Base-by-base conservation (phyloP, 2,329 filamentous ascomycete genomes). In the Claviceps sp. region DNA sequence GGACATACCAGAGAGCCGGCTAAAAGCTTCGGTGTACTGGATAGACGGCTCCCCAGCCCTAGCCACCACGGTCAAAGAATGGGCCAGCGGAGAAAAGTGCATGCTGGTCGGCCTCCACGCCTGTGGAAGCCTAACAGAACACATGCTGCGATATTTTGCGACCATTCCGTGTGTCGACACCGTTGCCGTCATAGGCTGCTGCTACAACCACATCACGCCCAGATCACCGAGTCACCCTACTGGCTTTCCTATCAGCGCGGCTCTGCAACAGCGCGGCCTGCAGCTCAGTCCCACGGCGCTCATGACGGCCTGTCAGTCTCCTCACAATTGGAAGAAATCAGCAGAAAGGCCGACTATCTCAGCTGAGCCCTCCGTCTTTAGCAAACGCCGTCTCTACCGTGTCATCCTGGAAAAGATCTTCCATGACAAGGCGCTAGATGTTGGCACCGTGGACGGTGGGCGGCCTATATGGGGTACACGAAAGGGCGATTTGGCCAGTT, bases 191-290 rank as follows among this genome's bases (percentile, higher is more conserved):
- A 55, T 66, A 4, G 64, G 64, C 1, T 66, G 64, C 51, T 66
- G 64, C 55, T 66, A 66, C 43, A 66, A 66, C 51, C 64, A 66
- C 51, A 63, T 66, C 20, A 49, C 59, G 2, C 59, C 61, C 5
- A 56, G 53, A 7, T 65, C 73, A 1, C 61, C 65, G 5, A 52
- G 63, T 40, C 68, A 69, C 16, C 68, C 70, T 0, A 59, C 64
- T 6, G 66, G 67, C 18, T 63, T 65, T 16, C 58, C 62, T 16
- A 66, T 77, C 51, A 75, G 70, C 2, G 57, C 61, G 0, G 64
- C 45, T 13, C 45, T 66, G 34, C 55, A 60, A 22, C 36, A 36
- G 5, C 56, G 47, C 24, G 30, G 52, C 3, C 54, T 66, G n/a
- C 47, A 36, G 3, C 50, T 66, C 26, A 65, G 59, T 26, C 52